Conservation (phyloP, 2,329 filamentous ascomycete genomes). For the Chaetomiaceae sp. region DNA sequence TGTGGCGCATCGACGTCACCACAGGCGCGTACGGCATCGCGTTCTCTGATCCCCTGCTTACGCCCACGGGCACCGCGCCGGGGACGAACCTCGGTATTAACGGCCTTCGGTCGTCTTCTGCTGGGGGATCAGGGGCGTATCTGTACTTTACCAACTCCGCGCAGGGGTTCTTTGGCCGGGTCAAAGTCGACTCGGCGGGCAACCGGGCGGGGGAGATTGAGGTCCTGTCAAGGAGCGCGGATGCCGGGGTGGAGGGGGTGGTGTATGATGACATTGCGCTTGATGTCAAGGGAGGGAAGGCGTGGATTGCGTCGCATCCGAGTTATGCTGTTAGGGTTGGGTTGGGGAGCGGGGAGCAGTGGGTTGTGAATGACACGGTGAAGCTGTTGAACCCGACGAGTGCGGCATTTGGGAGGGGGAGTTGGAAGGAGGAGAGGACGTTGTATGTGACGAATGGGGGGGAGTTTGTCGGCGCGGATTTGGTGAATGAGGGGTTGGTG, state of each 20-base stretch:
- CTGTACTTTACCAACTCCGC: constrained; percentile 24
- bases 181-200: constrained; percentile 2
- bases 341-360: constrained; percentile 9
- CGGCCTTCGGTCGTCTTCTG: too few relatives aligned
- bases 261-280: constrained; percentile 23
- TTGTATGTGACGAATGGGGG: constrained; percentile 18
- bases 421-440: constrained; percentile 12
- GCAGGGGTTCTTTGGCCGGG: constrained; percentile 14
- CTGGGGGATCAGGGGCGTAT: constrained; percentile 1
- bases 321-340: constrained; percentile 14
- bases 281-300: not conserved
- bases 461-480: constrained; percentile 4
- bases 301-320: constrained; percentile 21
- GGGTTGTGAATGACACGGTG: constrained; percentile 14
- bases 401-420: constrained; percentile 19
- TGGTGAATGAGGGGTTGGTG: constrained; percentile 12
- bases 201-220: constrained; percentile 4
- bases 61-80: constrained; percentile 12
- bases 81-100: constrained; percentile 21
- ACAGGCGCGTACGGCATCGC: constrained; percentile 16
- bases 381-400: constrained; percentile 14
- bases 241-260: constrained; percentile 13
- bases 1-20: constrained; percentile 19
- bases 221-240: constrained; percentile 2
- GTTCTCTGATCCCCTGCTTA: constrained; percentile 14